Base-by-base conservation (phyloP, 768 basidiomycete species). In the Tricholoma hemisulphureum region DNA sequence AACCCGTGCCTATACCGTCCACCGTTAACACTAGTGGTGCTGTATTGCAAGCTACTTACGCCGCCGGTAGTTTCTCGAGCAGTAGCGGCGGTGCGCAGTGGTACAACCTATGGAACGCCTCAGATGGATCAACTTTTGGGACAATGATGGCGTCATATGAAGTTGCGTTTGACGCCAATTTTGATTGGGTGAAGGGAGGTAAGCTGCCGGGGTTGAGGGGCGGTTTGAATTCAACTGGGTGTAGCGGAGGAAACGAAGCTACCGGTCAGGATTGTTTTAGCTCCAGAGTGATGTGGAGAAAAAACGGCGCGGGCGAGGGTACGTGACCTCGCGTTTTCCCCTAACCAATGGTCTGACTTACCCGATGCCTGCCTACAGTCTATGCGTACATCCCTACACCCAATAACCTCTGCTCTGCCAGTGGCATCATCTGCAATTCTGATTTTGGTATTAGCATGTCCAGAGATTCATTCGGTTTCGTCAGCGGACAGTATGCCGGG, bases 151-250 rank as follows among this genome's bases (percentile, higher is more conserved):
- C 90, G 16, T 79, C 84, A 7, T 91, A 92, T 70, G 89, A 92
- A 64, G 73, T 92, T 24, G 87, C 88, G 1, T 90, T 93, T 66
- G 83, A 85, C 58, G 48, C 70, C 0, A 73, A 69, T 39, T 93
- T 88, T 67, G 73, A 87, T 64, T 93, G 83, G 80, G 86, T 88
- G 26, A 85, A 86, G 65, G 83, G 87, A 23, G 89, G 87, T 20
- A 91, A 91, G 73, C 79, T 92, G 9, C 90, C 90, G 10, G 90
- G 91, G 4, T 65, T 91, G 34, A 76, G 89, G 65, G 89, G 91
- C 14, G 91, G 89, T 0, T 68, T 83, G 3, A 79, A 83, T 51
- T 73, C 81, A 3, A 74, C 76, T 14, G 87, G 86, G 2, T 91
- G 90, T 68, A 85, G 83, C 26, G 91, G 89, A 23, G 91, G 91